Conservation (phyloP, 768 basidiomycete genomes). For the Trametes punicea region DNA sequence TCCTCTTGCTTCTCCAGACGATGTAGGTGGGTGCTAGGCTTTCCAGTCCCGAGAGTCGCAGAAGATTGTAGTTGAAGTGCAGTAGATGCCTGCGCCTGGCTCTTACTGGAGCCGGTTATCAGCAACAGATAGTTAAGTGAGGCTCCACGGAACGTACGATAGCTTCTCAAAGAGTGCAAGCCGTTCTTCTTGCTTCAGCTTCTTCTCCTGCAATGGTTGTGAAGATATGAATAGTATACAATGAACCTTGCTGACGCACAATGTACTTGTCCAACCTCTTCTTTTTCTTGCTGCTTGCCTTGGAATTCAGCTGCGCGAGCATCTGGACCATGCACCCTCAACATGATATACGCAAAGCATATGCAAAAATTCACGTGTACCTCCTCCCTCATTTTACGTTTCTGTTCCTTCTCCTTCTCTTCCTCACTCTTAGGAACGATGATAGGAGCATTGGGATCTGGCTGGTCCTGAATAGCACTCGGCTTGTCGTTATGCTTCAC, state of each 20-base stretch:
- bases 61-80: slow-evolving; percentile 71
- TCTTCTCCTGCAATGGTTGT: slow-evolving; percentile 79
- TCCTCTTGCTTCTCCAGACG: slow-evolving; percentile 58
- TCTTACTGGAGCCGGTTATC: slow-evolving; percentile 49
- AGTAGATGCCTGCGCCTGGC: slow-evolving; percentile 63
- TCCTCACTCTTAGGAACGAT: slow-evolving; percentile 56
- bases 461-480: slow-evolving; percentile 21
- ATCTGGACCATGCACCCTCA: slow-evolving; percentile 13
- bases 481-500: slow-evolving; percentile 14
- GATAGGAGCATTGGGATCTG: slow-evolving; percentile 58
- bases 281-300: slow-evolving; percentile 81
- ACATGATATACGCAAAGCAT: neutral
- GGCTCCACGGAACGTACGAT: slow-evolving; percentile 49
- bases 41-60: slow-evolving; percentile 79
- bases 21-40: slow-evolving; percentile 55
- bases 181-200: slow-evolving; percentile 88
- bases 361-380: slow-evolving; percentile 36
- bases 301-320: slow-evolving; percentile 53
- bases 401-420: slow-evolving; percentile 57
- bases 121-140: slow-evolving; percentile 20
- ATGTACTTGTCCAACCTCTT: slow-evolving; percentile 92
- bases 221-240: neutral
- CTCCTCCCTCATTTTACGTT: slow-evolving; percentile 58
- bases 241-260: slow-evolving; percentile 40
- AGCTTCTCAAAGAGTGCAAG: slow-evolving; percentile 74